Percentiles rank a stretch among this genome's conserved stretches.
Conservation (phyloP, 805 yeast species). For the Starmerella etchellsii region DNA sequence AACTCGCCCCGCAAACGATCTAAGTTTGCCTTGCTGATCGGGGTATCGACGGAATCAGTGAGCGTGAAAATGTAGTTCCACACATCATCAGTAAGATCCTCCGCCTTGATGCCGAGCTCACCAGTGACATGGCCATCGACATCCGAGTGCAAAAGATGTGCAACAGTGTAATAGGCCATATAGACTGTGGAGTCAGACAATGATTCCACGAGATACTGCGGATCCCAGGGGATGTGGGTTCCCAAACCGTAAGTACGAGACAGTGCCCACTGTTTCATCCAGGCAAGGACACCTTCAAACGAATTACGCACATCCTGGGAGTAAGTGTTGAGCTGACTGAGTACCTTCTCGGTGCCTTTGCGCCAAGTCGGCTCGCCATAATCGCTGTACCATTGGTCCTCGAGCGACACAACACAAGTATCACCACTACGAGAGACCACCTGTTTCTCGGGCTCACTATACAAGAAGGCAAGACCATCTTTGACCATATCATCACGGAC, state of each 20-base stretch:
- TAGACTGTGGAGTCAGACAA: slow-evolving; percentile 91
- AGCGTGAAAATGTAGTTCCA: slow-evolving; percentile 82
- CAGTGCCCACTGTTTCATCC: slow-evolving; percentile 98
- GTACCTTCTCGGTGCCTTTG: slow-evolving; percentile 62
- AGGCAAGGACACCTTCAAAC: slow-evolving; percentile 83
- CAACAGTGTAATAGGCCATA: slow-evolving; percentile 86
- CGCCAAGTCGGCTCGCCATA: slow-evolving; percentile 94
- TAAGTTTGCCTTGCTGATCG: slow-evolving; percentile 55
- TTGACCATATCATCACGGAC: slow-evolving; percentile 72
- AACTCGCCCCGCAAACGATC: slow-evolving; percentile 78
- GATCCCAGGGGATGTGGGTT: slow-evolving; percentile 93
- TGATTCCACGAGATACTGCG: slow-evolving; percentile 82
- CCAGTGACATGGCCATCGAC: slow-evolving; percentile 70
- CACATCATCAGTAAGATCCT: slow-evolving; percentile 82
- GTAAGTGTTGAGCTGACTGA: slow-evolving; percentile 63
- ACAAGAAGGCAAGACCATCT: slow-evolving; percentile 68
- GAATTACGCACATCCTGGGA: slow-evolving; percentile 77
- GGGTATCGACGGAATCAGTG: slow-evolving; percentile 37
- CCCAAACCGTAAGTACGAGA: slow-evolving; percentile 95
- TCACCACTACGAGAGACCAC: slow-evolving; percentile 95
- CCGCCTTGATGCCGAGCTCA: slow-evolving; percentile 58
- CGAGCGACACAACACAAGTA: slow-evolving; percentile 88
- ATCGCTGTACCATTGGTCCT: slow-evolving; percentile 97
- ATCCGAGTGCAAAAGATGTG: slow-evolving; percentile 76
- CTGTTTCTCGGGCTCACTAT: slow-evolving; percentile 84